Base-by-base conservation (phyloP, 2,329 filamentous ascomycete species). In the Ceratocystiopsis sp. region DNA sequence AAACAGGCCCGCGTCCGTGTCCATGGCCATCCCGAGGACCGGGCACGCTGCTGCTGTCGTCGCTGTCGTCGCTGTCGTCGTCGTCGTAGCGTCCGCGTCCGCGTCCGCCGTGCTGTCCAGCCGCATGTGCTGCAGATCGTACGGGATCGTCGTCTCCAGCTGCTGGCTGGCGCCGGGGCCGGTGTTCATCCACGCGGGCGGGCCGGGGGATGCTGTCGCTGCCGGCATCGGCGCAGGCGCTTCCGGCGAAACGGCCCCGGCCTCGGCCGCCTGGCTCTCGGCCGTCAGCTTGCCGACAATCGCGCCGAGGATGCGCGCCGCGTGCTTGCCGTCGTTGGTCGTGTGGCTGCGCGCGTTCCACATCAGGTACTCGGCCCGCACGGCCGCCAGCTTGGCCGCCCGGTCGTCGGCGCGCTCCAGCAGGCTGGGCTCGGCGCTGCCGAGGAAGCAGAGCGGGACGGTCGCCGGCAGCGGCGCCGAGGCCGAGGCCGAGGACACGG, bases 291-390 rank as follows among this genome's bases (percentile, higher is more conserved):
- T 67, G 3, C 55, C 54, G 33, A 71, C 53, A 58, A 72, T 68
- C 2, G 59, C 62, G 6, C 61, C 60, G 40, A 71, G 52, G 3
- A 67, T 62, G 33, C 61, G 59, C 11, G 61, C 61, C 25, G 68
- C 67, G 52, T 68, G 70, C 25, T 54, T 61, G 34, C 66, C 59
- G 43, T 68, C 67, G 1, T 55, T 50, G n/a, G 59, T 54, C 3
- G 55, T 53, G n/a, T 50, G 44, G 3, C 62, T 55, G 25, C 69
- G 59, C 10, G 61, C 54, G 25, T 52, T 49, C 67, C 69, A 71
- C 40, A 69, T 62, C 2, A 44, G 43, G 44, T 67, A 55, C 14
- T 67, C 69, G 14, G 56, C 53, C 45, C 57, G 58, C 19, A 72
- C 59, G 46, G 63, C 52, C 9, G 55, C 50, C 12, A 61, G 53